Evolutionary conservation across 768 basidiomycete species (phyloP).

Genomic region (Kwoniella sp.): DNA sequence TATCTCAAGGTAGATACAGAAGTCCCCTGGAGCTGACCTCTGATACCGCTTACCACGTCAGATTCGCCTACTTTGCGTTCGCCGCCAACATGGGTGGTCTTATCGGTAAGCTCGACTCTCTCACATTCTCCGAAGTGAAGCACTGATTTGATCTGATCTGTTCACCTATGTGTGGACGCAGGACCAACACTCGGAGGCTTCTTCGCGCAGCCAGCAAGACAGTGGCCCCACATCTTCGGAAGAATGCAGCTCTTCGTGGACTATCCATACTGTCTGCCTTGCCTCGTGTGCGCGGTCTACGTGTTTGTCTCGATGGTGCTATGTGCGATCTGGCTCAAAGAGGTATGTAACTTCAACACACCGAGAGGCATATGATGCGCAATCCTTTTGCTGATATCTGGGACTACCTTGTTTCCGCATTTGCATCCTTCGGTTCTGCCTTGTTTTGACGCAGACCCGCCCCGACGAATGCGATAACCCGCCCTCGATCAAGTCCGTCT

Average conservation of each 20-base stretch:
- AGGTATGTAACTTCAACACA: too few species aligned
- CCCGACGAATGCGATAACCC: conserved; percentile 32
- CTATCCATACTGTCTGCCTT: conserved; percentile 29
- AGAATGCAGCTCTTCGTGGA: conserved; percentile 16
- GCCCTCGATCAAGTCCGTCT: conserved; percentile 15
- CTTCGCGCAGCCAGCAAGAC: conserved; percentile 28
- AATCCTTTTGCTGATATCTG: background rate
- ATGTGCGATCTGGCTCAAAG: conserved; percentile 24
- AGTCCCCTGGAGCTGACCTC: conserved; percentile 9
- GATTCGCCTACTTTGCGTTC: conserved; percentile 35
- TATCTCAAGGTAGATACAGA: background rate
- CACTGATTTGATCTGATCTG: background rate
- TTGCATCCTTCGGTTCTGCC: background rate
- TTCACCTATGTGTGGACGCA: background rate
- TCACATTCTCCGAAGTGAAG: background rate
- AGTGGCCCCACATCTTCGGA: conserved; percentile 28
- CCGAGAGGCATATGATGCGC: background rate
- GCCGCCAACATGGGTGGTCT: conserved; percentile 32
- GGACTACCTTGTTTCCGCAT: too few species aligned
- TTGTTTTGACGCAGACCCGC: conserved; percentile 25
- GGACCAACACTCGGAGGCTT: conserved; percentile 33
- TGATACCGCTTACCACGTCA: background rate
- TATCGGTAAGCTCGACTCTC: conserved; percentile 10
- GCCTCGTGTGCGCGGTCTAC: conserved; percentile 26
- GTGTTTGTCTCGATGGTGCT: conserved; percentile 25